phyloP scores from a whole-genome alignment of 176 grass and related monocot species.

The Pontederia paniculata region DNA sequence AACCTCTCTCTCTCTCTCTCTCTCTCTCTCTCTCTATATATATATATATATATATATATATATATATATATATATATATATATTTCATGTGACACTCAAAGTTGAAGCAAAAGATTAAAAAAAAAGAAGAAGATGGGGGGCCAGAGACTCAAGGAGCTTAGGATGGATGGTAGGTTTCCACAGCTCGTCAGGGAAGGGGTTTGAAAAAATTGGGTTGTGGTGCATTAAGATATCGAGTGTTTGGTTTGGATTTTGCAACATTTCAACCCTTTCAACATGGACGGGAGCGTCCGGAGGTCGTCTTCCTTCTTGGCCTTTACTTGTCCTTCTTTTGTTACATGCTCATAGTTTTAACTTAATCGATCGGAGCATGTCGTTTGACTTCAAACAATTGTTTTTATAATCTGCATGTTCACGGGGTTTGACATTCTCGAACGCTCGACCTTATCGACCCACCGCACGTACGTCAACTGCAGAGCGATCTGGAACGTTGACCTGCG shows the following conservation, averaged over 20 bases:
- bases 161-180: no score
- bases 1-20: no score
- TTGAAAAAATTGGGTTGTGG: background rate
- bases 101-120: no score
- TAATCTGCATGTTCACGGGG: background rate
- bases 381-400: background rate
- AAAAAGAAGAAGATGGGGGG: background rate
- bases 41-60: no score
- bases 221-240: background rate
- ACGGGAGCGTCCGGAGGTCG: background rate
- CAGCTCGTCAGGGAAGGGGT: background rate
- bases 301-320: no score
- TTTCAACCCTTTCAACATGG: background rate
- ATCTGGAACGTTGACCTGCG: no score
- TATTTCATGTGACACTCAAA: no score
- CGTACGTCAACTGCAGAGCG: no score
- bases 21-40: no score
- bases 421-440: background rate
- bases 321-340: background rate
- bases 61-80: no score
- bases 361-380: background rate
- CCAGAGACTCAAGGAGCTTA: background rate
- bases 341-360: background rate
- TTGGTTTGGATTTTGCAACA: background rate
- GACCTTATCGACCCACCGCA: no score